These are phyloP conservation scores for Thymus mandschuricus DNA, from an alignment of 257 asterid species.

Conservation along the genomic window DNA sequence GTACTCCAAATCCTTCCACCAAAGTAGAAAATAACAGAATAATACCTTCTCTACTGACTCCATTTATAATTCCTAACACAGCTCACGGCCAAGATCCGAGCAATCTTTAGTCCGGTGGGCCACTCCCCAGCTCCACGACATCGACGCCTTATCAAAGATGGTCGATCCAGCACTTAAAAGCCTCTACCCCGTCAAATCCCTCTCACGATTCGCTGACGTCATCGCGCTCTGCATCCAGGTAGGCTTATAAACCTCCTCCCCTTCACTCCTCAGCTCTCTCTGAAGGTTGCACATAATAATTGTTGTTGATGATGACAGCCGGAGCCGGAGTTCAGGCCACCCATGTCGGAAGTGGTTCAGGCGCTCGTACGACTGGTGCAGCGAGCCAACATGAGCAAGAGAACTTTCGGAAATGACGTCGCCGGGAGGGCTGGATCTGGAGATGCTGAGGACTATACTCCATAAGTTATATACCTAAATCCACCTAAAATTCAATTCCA, in stretches of 20 bases:
- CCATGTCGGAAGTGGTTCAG: conserved; percentile 95
- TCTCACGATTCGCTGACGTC: conserved; percentile 96
- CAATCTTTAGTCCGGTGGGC: no score
- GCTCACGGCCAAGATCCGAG: no score
- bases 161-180: no score
- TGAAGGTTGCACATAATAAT: neutral
- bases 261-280: neutral
- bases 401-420: conserved; percentile 80
- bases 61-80: no score
- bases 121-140: no score
- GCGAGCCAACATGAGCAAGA: conserved; percentile 97
- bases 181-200: no score
- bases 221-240: conserved; percentile 98
- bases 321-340: conserved; percentile 98
- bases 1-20: no score
- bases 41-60: no score
- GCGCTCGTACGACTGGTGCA: conserved; percentile 93
- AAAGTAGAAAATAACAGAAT: no score
- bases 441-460: conserved; percentile 58
- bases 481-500: neutral
- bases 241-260: neutral
- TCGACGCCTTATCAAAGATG: no score
- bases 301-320: conserved; percentile 50
- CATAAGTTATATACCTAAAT: conserved; percentile 23
- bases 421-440: conserved; percentile 47